Base-by-base conservation (phyloP, 495 filamentous ascomycete species). In the Lepraria neglecta region DNA sequence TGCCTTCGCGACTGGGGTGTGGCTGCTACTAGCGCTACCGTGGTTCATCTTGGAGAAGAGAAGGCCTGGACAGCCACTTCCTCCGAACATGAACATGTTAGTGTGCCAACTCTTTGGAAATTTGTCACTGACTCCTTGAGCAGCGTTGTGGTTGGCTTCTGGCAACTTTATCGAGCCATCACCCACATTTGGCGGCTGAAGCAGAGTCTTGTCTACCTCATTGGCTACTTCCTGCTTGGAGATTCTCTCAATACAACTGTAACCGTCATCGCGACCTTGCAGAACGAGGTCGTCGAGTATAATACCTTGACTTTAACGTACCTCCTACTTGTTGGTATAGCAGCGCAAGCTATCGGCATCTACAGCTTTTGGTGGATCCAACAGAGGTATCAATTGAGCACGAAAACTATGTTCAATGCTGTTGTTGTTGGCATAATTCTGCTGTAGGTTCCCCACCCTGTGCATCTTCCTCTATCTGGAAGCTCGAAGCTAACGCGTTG, bases 201-300 rank as follows among this genome's bases (percentile, higher is more conserved):
- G 68, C 84, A 87, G 70, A 84, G 80, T 64, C 65, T 86, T 21
- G 65, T 85, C 6, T 87, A 86, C 64, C 75, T 87, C 0, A 76
- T 85, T 62, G 83, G 78, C 81, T 87, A 86, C 67, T 86, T 86
- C 72, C 72, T 86, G 27, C 76, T 87, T 15, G 83, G 81, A 44
- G 84, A 87, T 68, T 83, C 79, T 3, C 72, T 86, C 30, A 84
- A 85, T 64, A 87, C 84, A 1, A 86, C 84, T 14, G 82, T 86
- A n/a, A 85, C 84, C 3, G 83, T 87, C 42, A 82, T 87, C 50
- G 73, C 73, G 2, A 87, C 83, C 0, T 65, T 86, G 24, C 84
- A 87, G 65, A 87, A 86, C 63, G 73, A 68, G 31, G 78, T 87
- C 28, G 81, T 85, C 6, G 73, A 77, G 11, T 87, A 86, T 64